Percentiles rank a stretch among this genome's conserved stretches.
Evolutionary conservation across 805 yeast genomes (phyloP).

Genomic region (Lipomyces sp.): DNA sequence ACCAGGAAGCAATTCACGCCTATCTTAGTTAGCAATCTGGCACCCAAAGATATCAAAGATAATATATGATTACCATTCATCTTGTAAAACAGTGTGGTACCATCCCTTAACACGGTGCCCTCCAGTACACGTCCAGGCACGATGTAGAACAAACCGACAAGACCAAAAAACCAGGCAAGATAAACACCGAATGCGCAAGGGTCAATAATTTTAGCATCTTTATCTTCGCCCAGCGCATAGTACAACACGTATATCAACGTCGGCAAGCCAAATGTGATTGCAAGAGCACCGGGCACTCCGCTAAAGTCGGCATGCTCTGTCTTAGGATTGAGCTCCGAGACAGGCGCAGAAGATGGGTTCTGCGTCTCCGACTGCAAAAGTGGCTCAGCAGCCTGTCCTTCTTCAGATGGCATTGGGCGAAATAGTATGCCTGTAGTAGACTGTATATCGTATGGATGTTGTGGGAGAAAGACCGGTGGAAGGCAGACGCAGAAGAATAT

Average conservation of each 20-base stretch:
- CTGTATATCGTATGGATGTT: no score
- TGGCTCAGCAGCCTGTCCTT: slow-evolving; percentile 9
- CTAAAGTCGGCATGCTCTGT: slow-evolving; percentile 72
- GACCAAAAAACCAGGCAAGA: slow-evolving; percentile 63
- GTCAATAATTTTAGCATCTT: slow-evolving; percentile 34
- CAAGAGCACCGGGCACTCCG: slow-evolving; percentile 72
- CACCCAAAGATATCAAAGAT: neutral
- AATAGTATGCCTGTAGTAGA: no score
- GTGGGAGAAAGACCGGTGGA: neutral
- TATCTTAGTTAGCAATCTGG: neutral
- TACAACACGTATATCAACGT: slow-evolving; percentile 56
- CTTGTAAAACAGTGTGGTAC: slow-evolving; percentile 63
- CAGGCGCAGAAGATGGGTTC: neutral
- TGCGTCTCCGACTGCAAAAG: neutral
- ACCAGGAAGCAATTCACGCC: slow-evolving; percentile 44
- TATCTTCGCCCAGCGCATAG: slow-evolving; percentile 52
- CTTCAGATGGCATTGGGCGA: slow-evolving; percentile 1
- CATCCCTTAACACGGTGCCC: slow-evolving; percentile 77
- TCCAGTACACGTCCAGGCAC: slow-evolving; percentile 61
- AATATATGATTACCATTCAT: slow-evolving; percentile 64
- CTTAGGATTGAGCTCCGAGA: slow-evolving; percentile 53
- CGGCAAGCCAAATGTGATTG: slow-evolving; percentile 67
- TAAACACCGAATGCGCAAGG: slow-evolving; percentile 57
- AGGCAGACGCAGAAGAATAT: neutral
- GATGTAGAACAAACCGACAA: slow-evolving; percentile 60